These are phyloP conservation scores for Pythium aquatile DNA, from an alignment of 352 stramenopile genomes.

Conservation along the genomic window DNA sequence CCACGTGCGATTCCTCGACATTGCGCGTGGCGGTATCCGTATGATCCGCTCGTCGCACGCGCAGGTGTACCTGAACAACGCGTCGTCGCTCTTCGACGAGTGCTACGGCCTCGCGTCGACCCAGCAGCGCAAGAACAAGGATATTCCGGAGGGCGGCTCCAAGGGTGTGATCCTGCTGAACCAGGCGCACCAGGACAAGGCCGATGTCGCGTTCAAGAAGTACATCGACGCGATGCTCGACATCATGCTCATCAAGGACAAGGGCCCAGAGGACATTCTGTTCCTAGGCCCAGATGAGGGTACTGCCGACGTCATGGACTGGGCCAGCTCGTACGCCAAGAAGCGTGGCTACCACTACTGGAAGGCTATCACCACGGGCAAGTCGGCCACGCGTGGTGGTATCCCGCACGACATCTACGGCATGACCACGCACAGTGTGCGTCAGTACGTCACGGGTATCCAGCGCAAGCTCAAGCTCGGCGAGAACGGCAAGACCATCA, in stretches of 20 bases:
- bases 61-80: constrained; percentile 91
- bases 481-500: constrained; percentile 88
- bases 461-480: constrained; percentile 90
- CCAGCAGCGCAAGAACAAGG: constrained; percentile 99
- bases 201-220: constrained; percentile 92
- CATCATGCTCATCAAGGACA: constrained; percentile 83
- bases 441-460: constrained; percentile 95
- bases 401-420: constrained; percentile 99
- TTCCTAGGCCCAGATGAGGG: constrained; percentile 98
- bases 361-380: constrained; percentile 96
- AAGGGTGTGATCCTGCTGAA: constrained; percentile 97
- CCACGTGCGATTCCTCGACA: constrained; percentile 97
- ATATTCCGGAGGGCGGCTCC: constrained; percentile 97
- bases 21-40: constrained; percentile 94
- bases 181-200: constrained; percentile 86
- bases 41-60: constrained; percentile 83
- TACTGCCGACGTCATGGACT: constrained; percentile 88
- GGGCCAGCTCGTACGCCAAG: constrained; percentile 93
- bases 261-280: constrained; percentile 93
- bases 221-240: constrained; percentile 96
- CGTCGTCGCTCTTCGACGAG: constrained; percentile 95
- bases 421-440: constrained; percentile 97
- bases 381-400: constrained; percentile 91
- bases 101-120: constrained; percentile 95
- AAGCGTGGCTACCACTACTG: constrained; percentile 94